A percentile compares a stretch with the other conserved stretches of the same genome.
Evolutionary conservation across 192 early-diverging fungal species (phyloP).

Genomic region (Gryganskiella cystojenkinii): DNA sequence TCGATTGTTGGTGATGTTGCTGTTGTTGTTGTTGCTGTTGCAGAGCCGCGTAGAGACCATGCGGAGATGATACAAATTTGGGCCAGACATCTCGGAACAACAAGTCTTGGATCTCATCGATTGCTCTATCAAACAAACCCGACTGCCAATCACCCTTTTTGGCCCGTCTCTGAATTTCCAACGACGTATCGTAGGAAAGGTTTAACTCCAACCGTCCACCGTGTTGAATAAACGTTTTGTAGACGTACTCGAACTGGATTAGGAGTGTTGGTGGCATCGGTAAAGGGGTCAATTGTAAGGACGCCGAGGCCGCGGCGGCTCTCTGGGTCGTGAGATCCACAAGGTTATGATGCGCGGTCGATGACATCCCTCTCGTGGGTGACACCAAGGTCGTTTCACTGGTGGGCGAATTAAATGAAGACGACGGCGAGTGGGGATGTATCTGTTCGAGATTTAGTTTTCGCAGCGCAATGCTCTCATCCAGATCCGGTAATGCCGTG

Average conservation of each 20-base stretch:
- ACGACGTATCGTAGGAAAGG: slow-evolving; percentile 24
- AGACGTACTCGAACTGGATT: slow-evolving; percentile 50
- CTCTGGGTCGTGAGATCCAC: background rate
- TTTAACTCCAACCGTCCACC: slow-evolving; percentile 46
- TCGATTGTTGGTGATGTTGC: background rate
- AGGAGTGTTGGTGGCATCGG: slow-evolving; percentile 46
- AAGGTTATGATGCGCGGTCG: too few species aligned
- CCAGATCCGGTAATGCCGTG: slow-evolving; percentile 22
- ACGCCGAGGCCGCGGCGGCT: background rate
- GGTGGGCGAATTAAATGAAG: too few species aligned
- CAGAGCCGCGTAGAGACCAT: slow-evolving; percentile 10
- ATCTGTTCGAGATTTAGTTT: too few species aligned
- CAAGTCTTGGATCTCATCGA: slow-evolving; percentile 43
- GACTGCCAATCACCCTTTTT: slow-evolving; percentile 29
- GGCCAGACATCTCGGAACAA: slow-evolving; percentile 52
- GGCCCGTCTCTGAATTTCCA: slow-evolving; percentile 32
- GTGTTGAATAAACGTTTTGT: slow-evolving; percentile 35
- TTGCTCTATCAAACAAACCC: slow-evolving; percentile 41
- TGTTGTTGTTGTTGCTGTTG: background rate
- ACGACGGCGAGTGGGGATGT: too few species aligned
- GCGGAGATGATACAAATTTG: slow-evolving; percentile 47
- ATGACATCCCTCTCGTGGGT: too few species aligned
- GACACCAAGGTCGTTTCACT: too few species aligned
- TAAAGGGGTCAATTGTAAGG: slow-evolving; percentile 6
- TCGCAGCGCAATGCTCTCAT: background rate